Percentiles rank a stretch among this genome's conserved stretches.
These are phyloP conservation scores for Boletus tomentosulus DNA, from an alignment of 768 basidiomycete species.

Conservation along the genomic window DNA sequence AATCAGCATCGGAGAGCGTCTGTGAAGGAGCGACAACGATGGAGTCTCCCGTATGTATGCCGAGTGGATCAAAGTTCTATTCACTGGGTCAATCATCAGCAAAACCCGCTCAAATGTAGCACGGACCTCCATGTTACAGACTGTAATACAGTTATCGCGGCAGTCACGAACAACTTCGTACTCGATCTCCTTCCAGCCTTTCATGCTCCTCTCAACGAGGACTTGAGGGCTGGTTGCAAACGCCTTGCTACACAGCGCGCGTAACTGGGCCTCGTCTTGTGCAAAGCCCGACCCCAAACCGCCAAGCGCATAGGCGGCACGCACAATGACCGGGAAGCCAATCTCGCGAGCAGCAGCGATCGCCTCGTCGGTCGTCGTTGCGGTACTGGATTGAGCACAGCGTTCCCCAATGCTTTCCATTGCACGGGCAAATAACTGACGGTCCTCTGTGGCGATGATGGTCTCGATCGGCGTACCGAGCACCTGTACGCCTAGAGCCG, in stretches of 20 bases:
- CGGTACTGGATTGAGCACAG: slow-evolving; percentile 86
- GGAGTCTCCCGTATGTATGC: slow-evolving; percentile 98
- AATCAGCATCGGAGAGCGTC: slow-evolving; percentile 97
- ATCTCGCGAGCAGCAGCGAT: slow-evolving; percentile 76
- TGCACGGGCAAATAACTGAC: slow-evolving; percentile 88
- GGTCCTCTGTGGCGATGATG: slow-evolving; percentile 95
- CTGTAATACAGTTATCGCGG: slow-evolving; percentile 97
- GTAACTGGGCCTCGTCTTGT: slow-evolving; percentile 86
- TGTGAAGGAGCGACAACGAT: slow-evolving; percentile 98
- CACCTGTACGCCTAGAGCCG: slow-evolving; percentile 82
- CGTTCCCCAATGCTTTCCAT: slow-evolving; percentile 97
- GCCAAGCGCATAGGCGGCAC: slow-evolving; percentile 94
- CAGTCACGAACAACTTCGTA: slow-evolving; percentile 99
- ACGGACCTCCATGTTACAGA: slow-evolving; percentile 99
- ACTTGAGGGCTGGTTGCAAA: slow-evolving; percentile 98
- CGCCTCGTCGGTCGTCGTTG: slow-evolving; percentile 84
- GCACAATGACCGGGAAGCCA: slow-evolving; percentile 93
- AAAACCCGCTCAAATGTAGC: background rate
- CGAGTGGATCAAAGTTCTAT: slow-evolving; percentile 98
- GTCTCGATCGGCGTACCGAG: slow-evolving; percentile 97
- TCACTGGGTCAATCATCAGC: background rate
- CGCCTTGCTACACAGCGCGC: slow-evolving; percentile 86
- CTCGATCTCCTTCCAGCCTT: slow-evolving; percentile 99
- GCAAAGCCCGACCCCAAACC: slow-evolving; percentile 96
- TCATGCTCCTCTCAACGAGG: slow-evolving; percentile 99